phyloP scores from a whole-genome alignment of 2,329 filamentous ascomycete species.

The Ascocoryne sarcoides region DNA sequence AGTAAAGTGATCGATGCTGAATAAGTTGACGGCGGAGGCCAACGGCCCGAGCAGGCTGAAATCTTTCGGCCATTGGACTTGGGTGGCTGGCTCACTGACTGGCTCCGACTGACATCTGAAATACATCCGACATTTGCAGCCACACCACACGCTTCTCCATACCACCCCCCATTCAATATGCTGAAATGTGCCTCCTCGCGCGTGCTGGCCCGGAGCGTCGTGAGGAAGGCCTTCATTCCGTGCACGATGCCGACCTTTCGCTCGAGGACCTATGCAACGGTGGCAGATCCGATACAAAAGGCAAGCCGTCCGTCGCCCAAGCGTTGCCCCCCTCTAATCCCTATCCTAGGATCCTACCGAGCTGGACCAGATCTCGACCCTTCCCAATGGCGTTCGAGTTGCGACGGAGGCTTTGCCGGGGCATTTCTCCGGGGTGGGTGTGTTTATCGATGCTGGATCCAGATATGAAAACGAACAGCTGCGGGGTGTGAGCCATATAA shows the following conservation, averaged over 20 bases:
- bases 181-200: slow-evolving; percentile 24
- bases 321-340: slow-evolving; percentile 13
- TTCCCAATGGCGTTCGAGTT: slow-evolving; percentile 87
- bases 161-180: slow-evolving; percentile 18
- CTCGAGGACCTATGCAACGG: slow-evolving; percentile 25
- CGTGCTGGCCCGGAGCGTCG: slow-evolving; percentile 16
- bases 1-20: no score
- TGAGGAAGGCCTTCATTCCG: slow-evolving; percentile 10
- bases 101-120: no score
- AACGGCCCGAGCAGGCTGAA: no score
- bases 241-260: slow-evolving; percentile 19
- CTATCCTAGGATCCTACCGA: slow-evolving; percentile 67
- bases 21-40: no score
- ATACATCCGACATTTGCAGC: neutral
- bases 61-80: no score
- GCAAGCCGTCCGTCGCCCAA: slow-evolving; percentile 18
- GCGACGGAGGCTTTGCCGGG: slow-evolving; percentile 91
- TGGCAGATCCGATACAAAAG: slow-evolving; percentile 28
- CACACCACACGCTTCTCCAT: neutral
- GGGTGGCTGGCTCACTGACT: no score
- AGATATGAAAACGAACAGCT: slow-evolving; percentile 82
- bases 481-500: slow-evolving; percentile 87
- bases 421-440: slow-evolving; percentile 88
- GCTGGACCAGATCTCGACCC: slow-evolving; percentile 76
- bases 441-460: slow-evolving; percentile 92